Percentiles rank a stretch among this genome's conserved stretches.
Evolutionary conservation across 2,329 filamentous ascomycete genomes (phyloP).

Genomic region (Aureobasidium vineae): DNA sequence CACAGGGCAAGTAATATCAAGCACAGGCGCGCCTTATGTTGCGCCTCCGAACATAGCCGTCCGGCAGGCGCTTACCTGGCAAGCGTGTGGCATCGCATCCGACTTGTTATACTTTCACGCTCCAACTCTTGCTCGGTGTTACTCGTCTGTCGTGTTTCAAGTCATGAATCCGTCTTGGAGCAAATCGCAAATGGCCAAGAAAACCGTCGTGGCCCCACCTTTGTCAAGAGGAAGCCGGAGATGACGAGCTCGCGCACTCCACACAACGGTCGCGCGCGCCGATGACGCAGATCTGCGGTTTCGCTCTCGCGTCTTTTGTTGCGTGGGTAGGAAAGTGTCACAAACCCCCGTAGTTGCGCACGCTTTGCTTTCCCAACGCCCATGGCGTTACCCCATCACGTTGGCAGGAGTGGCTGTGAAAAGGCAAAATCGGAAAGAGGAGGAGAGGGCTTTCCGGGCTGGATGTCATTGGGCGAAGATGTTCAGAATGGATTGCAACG

Average conservation of each 20-base stretch:
- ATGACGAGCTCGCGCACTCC: neutral
- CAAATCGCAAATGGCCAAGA: neutral
- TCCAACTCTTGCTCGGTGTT: neutral
- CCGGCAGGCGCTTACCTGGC: neutral
- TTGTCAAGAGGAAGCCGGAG: neutral
- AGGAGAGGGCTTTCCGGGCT: constrained; percentile 17
- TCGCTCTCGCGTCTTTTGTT: constrained; percentile 1
- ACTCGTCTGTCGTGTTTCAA: constrained; percentile 12
- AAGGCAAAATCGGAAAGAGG: constrained; percentile 1
- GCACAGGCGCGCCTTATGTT: constrained; percentile 12
- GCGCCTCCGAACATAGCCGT: constrained; percentile 16
- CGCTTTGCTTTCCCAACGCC: neutral
- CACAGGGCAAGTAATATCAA: neutral
- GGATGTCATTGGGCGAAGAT: neutral
- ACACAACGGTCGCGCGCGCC: neutral
- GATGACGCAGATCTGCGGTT: constrained; percentile 9
- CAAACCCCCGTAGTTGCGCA: constrained; percentile 1
- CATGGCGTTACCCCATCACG: neutral
- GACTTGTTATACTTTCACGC: constrained; percentile 8
- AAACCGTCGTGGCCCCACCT: neutral
- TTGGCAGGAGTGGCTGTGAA: constrained; percentile 10
- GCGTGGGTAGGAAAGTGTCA: neutral
- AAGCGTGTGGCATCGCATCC: constrained; percentile 11
- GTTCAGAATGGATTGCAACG: neutral
- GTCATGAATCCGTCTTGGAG: neutral